Evolutionary conservation across 441 rosid species (phyloP), one percentile per base, ranked within the genome.

Genomic region (Pelargonium cotyledonis): DNA sequence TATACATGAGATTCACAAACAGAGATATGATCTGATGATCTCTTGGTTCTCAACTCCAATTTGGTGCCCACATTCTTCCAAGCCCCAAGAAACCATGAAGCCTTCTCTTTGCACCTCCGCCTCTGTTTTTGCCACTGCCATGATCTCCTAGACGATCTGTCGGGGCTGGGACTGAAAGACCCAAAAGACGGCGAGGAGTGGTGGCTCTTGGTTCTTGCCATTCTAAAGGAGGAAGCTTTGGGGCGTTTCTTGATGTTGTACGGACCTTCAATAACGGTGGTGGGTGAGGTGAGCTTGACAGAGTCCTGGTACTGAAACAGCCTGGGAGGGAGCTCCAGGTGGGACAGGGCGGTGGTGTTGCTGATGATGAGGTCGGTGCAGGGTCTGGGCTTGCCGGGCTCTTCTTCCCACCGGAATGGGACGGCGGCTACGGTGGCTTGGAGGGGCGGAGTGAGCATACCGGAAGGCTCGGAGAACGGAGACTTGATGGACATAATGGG

Each of bases 371-470:
- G 81, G 40, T 80, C 31, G 16, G 86, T 71, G 67, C 82, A 71
- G 23, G 79, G 80, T 72, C 90, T 86, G 18, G 97, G 96, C 77
- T 88, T 91, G 16, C 97, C 96, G 2, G 97, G 96, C 78, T 86
- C 82, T 38, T 89, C 91, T 66, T 91, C 97, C 97, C 97, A 91
- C 5, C 86, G 84, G 65, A 91, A 91, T 6, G 97, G 97, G 69
- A 91, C 89, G 3, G 93, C 77, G 11, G 91, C 23, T 0, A 0
- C 23, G 23, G 23, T 21, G 23, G 23, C 23, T 21, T 21, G 23
- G 23, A 21, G 23, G 23, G 23, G 23, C 23, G 23, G 23, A 21
- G 23, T 21, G 23, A 21, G 23, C 23, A 21, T 21, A 21, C 23
- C 97, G 10, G 83, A 76, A 16, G 85, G 11, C 51, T 7, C 8